Conservation (phyloP, 2,329 filamentous ascomycete genomes). For the Aspergillus sp. region DNA sequence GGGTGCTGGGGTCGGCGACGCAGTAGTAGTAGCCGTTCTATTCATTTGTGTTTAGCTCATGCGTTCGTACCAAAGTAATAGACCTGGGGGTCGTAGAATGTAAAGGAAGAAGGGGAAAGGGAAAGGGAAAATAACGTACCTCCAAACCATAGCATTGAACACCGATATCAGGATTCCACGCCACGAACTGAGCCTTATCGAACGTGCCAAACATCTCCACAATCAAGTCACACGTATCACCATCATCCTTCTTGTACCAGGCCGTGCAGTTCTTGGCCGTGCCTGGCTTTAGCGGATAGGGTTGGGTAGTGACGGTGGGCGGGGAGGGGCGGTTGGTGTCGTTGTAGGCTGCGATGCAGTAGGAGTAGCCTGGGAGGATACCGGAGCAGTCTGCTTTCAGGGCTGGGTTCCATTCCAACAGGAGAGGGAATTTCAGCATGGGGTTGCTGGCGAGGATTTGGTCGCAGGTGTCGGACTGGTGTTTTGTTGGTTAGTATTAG, state of each 20-base stretch:
- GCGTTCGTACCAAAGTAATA: too few relatives aligned
- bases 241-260: conserved; percentile 8
- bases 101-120: neutral
- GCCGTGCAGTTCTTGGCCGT: conserved; percentile 10
- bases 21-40: conserved; percentile 11
- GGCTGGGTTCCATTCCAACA: conserved; percentile 17
- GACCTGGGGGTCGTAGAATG: too few relatives aligned
- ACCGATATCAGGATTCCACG: conserved; percentile 12
- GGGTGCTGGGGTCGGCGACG: conserved; percentile 9
- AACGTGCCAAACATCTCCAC: conserved; percentile 12
- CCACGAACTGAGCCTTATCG: conserved; percentile 9
- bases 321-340: conserved; percentile 2
- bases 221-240: conserved; percentile 15
- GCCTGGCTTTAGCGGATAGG: neutral
- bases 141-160: neutral
- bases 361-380: conserved; percentile 10
- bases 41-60: neutral
- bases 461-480: conserved; percentile 14
- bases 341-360: conserved; percentile 17
- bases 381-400: conserved; percentile 12
- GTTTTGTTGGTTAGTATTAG: neutral
- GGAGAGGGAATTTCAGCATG: neutral
- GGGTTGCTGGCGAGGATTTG: conserved; percentile 7
- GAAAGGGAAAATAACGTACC: neutral
- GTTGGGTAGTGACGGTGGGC: conserved; percentile 8